Evolutionary conservation across 139 green algal genomes (phyloP).

Genomic region (Edaphochlamys debaryana): DNA sequence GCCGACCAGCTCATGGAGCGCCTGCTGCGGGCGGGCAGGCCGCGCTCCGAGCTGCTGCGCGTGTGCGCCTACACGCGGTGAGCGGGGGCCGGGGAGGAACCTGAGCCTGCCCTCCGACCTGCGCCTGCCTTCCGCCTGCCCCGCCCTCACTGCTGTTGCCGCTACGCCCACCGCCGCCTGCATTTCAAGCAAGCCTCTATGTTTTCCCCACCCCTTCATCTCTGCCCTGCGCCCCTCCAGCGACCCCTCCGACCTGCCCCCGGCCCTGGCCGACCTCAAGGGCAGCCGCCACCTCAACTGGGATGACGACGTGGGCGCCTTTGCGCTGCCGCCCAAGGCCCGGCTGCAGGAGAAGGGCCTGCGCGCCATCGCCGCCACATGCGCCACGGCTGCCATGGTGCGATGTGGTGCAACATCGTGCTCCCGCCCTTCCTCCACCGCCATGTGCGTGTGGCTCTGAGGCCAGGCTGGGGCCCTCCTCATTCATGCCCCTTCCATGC

Average conservation of each 20-base stretch:
- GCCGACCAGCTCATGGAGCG: constrained; percentile 55
- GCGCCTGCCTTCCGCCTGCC: no score
- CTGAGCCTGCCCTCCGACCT: no score
- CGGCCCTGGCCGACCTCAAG: neutral
- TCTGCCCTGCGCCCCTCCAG: no score
- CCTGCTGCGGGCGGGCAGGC: constrained; percentile 22
- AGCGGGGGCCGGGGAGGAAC: no score
- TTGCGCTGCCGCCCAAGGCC: constrained; percentile 37
- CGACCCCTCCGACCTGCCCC: neutral
- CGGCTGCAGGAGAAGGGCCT: constrained; percentile 15
- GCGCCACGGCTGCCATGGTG: constrained; percentile 55
- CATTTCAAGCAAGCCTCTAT: no score
- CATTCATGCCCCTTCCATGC: no score
- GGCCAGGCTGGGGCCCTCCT: no score
- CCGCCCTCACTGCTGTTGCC: no score
- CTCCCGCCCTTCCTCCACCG: no score
- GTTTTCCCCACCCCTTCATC: no score
- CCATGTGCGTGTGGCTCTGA: no score
- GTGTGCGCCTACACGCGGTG: constrained; percentile 28
- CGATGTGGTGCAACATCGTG: neutral
- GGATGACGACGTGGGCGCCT: constrained; percentile 37
- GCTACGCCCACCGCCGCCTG: no score
- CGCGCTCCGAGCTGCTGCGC: constrained; percentile 32
- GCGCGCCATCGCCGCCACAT: constrained; percentile 54
- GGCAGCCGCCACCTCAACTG: constrained; percentile 5